These are phyloP conservation scores for Fusarium sp. DNA, from an alignment of 2,329 filamentous ascomycete genomes.

Conservation along the genomic window DNA sequence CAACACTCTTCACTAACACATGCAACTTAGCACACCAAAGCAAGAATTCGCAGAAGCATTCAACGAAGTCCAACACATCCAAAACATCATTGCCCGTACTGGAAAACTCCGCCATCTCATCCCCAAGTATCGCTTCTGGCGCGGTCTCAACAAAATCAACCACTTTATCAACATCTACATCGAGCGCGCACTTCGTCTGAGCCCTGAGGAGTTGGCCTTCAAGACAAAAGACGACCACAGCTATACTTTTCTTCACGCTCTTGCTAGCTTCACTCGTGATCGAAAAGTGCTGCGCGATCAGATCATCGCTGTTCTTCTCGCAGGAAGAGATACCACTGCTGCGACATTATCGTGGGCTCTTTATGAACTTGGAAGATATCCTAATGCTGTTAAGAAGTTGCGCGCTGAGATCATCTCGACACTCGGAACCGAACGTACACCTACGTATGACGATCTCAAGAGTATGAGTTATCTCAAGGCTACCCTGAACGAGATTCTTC, in stretches of 20 bases:
- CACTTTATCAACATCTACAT: slow-evolving; percentile 83
- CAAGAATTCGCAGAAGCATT: slow-evolving; percentile 85
- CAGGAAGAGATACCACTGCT: slow-evolving; percentile 89
- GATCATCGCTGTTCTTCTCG: slow-evolving; percentile 82
- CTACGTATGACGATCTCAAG: slow-evolving; percentile 85
- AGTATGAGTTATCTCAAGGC: slow-evolving; percentile 84
- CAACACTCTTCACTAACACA: background rate
- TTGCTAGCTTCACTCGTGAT: slow-evolving; percentile 82
- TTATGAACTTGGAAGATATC: slow-evolving; percentile 82
- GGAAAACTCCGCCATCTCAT: slow-evolving; percentile 72
- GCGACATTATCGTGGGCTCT: slow-evolving; percentile 82
- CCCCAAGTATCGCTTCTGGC: slow-evolving; percentile 72
- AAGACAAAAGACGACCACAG: slow-evolving; percentile 77
- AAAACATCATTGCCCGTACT: slow-evolving; percentile 73
- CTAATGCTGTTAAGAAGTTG: slow-evolving; percentile 73
- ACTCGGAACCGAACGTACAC: slow-evolving; percentile 71
- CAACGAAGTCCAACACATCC: slow-evolving; percentile 79
- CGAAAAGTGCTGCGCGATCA: slow-evolving; percentile 82
- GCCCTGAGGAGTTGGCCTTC: slow-evolving; percentile 75
- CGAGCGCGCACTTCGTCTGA: slow-evolving; percentile 75
- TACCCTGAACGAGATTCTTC: slow-evolving; percentile 80
- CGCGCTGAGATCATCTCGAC: slow-evolving; percentile 76
- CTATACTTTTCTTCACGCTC: slow-evolving; percentile 88
- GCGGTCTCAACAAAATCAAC: slow-evolving; percentile 75
- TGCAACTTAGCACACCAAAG: slow-evolving; percentile 59